Percentiles rank a stretch among this genome's conserved stretches.
Conservation (phyloP, 192 early-diverging fungal genomes). For the Umbelopsis sp. region DNA sequence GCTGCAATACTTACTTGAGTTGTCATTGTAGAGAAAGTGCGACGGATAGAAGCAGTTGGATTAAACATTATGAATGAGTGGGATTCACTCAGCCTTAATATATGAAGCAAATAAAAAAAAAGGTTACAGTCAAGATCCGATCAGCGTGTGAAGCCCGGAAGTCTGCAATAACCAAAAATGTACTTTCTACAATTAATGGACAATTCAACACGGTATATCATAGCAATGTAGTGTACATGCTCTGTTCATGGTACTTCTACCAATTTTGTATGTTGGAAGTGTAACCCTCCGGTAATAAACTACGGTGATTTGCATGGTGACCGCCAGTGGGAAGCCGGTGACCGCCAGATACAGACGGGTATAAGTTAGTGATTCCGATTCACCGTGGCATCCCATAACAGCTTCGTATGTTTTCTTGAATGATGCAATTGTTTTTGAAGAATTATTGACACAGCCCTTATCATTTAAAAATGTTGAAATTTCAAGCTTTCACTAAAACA, state of each 20-base stretch:
- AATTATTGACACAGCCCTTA: not conserved
- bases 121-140: conserved; percentile 1
- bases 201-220: not conserved
- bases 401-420: not conserved
- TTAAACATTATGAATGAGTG: not conserved
- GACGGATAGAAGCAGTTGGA: not conserved
- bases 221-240: not conserved
- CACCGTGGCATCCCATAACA: not conserved
- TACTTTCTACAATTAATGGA: not conserved
- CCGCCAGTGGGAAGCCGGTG: no score
- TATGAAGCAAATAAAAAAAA: conserved; percentile 5
- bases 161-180: not conserved
- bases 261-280: not conserved
- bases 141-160: conserved; percentile 15
- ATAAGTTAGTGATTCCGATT: not conserved
- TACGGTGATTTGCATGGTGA: not conserved
- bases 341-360: not conserved
- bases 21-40: not conserved
- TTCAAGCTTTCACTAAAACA: no score
- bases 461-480: no score
- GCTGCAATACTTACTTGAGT: not conserved
- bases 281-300: not conserved
- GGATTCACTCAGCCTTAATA: not conserved
- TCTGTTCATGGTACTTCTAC: conserved; percentile 9
- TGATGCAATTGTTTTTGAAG: not conserved